Percentiles rank a stretch among this genome's conserved stretches.
Conservation (phyloP, 164 flowering plant genomes). For the Umbellularia californica region DNA sequence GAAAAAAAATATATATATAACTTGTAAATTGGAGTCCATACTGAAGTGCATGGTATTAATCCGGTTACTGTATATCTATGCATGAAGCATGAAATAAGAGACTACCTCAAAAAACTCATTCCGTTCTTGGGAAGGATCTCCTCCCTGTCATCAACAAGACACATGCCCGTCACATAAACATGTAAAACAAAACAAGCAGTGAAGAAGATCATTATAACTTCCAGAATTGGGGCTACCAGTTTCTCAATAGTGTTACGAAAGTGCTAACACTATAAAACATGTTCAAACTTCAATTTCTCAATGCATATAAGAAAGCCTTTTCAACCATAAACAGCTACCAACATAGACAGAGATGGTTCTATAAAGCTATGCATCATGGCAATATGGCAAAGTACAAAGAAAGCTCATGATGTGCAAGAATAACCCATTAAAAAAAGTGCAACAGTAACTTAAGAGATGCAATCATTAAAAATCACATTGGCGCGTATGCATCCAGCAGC, state of each 20-base stretch:
- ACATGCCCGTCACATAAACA: background rate
- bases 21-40: too few relatives aligned
- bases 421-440: background rate
- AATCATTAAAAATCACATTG: background rate
- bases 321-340: background rate
- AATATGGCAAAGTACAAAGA: background rate
- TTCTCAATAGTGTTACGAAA: background rate
- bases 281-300: background rate
- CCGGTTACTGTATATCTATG: background rate
- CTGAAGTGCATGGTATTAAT: background rate
- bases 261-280: background rate
- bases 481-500: too few relatives aligned
- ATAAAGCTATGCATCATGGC: background rate
- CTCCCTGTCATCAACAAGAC: slow-evolving; percentile 35
- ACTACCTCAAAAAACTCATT: slow-evolving; percentile 47
- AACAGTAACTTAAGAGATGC: background rate
- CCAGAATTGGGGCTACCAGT: background rate
- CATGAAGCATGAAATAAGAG: background rate
- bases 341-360: background rate
- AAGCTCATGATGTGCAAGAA: background rate
- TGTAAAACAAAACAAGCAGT: background rate
- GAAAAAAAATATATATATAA: too few relatives aligned
- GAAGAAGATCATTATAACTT: background rate
- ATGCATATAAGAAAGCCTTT: background rate
- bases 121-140: slow-evolving; percentile 53